Percentiles rank a stretch among this genome's conserved stretches.
Evolutionary conservation across 805 yeast species (phyloP).

Genomic region (Candida quercuum): DNA sequence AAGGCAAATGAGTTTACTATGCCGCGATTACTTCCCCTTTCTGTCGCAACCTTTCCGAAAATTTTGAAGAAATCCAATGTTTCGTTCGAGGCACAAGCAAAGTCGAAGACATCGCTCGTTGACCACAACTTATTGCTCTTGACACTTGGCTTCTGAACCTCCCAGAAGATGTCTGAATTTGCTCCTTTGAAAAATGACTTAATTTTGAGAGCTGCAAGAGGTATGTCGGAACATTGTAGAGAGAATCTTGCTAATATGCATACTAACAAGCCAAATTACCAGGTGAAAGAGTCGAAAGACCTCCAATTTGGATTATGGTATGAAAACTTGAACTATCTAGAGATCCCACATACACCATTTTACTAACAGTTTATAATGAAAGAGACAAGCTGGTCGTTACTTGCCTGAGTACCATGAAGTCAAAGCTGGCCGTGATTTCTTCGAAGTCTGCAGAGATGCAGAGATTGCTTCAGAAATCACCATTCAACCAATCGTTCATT

Average conservation of each 20-base stretch:
- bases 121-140: no score
- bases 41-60: no score
- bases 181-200: slow-evolving; percentile 84
- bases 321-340: slow-evolving; percentile 34
- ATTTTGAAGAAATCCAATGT: no score
- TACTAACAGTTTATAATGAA: slow-evolving; percentile 21
- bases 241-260: slow-evolving; percentile 19
- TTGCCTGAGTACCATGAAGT: slow-evolving; percentile 87
- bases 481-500: slow-evolving; percentile 91
- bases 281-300: slow-evolving; percentile 84
- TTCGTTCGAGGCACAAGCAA: no score
- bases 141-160: not conserved
- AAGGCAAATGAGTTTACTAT: no score
- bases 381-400: slow-evolving; percentile 93
- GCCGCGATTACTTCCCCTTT: no score
- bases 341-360: slow-evolving; percentile 1
- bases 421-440: slow-evolving; percentile 81
- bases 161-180: slow-evolving; percentile 34
- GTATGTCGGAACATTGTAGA: slow-evolving; percentile 4
- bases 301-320: slow-evolving; percentile 93
- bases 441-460: slow-evolving; percentile 92
- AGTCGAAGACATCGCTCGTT: no score
- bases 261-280: not conserved
- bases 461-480: slow-evolving; percentile 92
- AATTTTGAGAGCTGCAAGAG: slow-evolving; percentile 86